A percentile compares a stretch with the other conserved stretches of the same genome.
These are phyloP conservation scores for Liriodendron chinense DNA, from an alignment of 164 flowering plant genomes.

Conservation along the genomic window DNA sequence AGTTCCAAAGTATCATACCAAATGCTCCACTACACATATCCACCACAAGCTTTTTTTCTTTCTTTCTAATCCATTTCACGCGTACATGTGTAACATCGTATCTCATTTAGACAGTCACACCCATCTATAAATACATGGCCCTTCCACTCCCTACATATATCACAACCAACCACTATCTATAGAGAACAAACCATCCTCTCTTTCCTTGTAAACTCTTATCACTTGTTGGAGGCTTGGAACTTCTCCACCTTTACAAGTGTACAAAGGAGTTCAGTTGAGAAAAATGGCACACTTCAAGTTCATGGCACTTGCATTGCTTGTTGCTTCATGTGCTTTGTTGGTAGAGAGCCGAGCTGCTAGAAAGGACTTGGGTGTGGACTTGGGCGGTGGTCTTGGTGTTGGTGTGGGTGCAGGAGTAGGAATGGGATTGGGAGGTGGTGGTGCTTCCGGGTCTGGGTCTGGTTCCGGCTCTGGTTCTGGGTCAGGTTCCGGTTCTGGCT, in stretches of 20 bases:
- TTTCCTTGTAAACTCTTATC: not conserved
- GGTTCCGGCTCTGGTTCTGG: constrained; percentile 20
- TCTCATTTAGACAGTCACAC: too few relatives aligned
- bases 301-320: constrained; percentile 17
- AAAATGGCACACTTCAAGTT: constrained; percentile 21
- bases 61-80: not conserved
- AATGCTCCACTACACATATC: not conserved
- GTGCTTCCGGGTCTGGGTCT: constrained; percentile 18
- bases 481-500: constrained; percentile 16
- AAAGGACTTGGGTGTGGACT: constrained; percentile 36
- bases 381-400: constrained; percentile 32
- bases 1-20: not conserved
- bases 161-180: not conserved
- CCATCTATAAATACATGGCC: too few relatives aligned
- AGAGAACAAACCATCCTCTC: not conserved
- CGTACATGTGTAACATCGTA: not conserved
- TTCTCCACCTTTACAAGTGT: not conserved
- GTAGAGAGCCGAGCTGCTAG: constrained; percentile 35
- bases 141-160: not conserved
- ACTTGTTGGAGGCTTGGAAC: too few relatives aligned
- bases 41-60: not conserved
- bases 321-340: constrained; percentile 15
- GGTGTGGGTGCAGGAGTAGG: constrained; percentile 25
- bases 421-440: constrained; percentile 28
- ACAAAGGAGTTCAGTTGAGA: not conserved